Base-by-base conservation (phyloP, 169 alveolate genomes). In the Plasmodium reichenowi region DNA sequence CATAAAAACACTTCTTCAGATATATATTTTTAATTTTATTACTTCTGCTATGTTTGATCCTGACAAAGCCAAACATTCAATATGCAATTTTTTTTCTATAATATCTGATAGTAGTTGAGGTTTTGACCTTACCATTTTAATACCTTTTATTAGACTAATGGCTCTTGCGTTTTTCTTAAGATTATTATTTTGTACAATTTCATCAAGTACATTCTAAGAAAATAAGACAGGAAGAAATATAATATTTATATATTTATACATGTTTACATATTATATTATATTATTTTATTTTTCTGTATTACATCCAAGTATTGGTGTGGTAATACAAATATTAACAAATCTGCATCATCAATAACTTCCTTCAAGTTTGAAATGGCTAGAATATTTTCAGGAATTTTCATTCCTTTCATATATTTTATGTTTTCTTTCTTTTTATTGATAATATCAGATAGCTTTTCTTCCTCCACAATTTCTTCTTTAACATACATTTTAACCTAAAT, bases 31-130 rank as follows among this genome's bases (percentile, higher is more conserved):
- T 38, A 48, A 20, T 24, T 12, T 68, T 68, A n/a, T 68, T 43
- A 91, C 94, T 67, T 91, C 92, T 15, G 99, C 99, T 24, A 97
- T 97, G 91, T 97, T 95, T 7, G 98, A 97, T 13, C 98, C 98
- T 56, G 96, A 91, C 22, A 93, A 91, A 17, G 94, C 97, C 15
- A 95, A 88, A 67, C 97, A 95, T 9, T 94, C 96, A 38, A 95
- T 75, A 24, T 95, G 93, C 45, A 95, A 75, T 58, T 89, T 94
- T 24, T 86, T 88, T 64, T 91, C 92, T 47, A 95, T 89, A 62
- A 95, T 59, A 26, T 91, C 94, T 58, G 97, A 93, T 68, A 93
- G 83, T 67, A 96, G 71, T 38, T 74, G 80, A 26, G 97, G 97
- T 62, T 74, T 91, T 15, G 90, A 92, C 12, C 80, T 95, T 47